Percentiles rank a stretch among this genome's conserved stretches.
Conservation (phyloP, 1,284 basidiomycete genomes). For the Ganoderma meredithae region DNA sequence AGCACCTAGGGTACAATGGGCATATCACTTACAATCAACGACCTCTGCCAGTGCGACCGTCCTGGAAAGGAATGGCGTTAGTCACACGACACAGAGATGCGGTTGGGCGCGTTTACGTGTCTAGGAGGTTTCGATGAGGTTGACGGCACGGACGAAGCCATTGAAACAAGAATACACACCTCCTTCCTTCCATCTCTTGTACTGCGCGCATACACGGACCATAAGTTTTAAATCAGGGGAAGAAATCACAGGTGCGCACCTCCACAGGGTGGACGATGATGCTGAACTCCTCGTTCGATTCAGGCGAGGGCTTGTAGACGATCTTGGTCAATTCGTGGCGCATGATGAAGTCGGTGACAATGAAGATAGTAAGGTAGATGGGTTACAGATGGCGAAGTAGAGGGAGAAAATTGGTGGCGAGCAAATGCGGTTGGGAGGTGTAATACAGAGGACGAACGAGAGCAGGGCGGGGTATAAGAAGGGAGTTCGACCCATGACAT, state of each 20-base stretch:
- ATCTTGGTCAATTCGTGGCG: constrained; percentile 65
- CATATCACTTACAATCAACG: constrained; percentile 69
- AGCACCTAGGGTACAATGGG: constrained; percentile 7
- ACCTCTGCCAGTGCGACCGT: constrained; percentile 72
- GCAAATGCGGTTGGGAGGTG: constrained; percentile 11
- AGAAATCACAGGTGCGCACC: constrained; percentile 49
- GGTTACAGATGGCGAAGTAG: background rate
- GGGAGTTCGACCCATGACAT: constrained; percentile 26
- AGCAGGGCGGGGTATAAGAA: constrained; percentile 26
- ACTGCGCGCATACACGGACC: constrained; percentile 50
- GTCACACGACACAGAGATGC: constrained; percentile 14
- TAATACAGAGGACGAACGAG: background rate
- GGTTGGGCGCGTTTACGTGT: constrained; percentile 61
- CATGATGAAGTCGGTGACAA: constrained; percentile 25
- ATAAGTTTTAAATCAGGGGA: constrained; percentile 16
- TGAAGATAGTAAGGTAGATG: constrained; percentile 13
- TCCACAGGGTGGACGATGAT: constrained; percentile 72
- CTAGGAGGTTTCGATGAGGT: constrained; percentile 46
- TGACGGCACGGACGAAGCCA: constrained; percentile 24
- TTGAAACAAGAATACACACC: constrained; percentile 52
- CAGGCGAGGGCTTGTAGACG: constrained; percentile 77
- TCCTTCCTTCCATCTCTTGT: constrained; percentile 80
- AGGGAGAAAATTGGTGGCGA: constrained; percentile 8
- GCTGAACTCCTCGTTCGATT: constrained; percentile 74
- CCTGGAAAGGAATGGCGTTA: constrained; percentile 44